phyloP scores from a whole-genome alignment of 257 asterid species.

The Solanum sejunctum region DNA sequence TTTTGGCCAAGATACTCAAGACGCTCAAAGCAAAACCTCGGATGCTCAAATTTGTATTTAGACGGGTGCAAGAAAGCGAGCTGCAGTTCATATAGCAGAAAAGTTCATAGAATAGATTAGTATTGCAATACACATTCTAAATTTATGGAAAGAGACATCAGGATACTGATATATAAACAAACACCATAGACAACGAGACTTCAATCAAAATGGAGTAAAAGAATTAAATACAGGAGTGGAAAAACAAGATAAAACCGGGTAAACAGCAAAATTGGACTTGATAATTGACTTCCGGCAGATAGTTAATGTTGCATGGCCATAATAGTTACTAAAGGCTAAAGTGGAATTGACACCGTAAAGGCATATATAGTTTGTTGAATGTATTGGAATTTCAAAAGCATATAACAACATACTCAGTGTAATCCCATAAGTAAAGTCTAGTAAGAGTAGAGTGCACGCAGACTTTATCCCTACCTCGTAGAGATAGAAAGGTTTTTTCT shows the following conservation, averaged over 20 bases:
- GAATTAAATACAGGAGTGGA: not conserved
- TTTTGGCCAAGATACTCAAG: conserved; percentile 92
- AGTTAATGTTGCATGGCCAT: not conserved
- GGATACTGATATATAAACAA: not conserved
- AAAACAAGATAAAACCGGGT: not conserved
- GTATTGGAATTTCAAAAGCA: not conserved
- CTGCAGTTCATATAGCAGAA: conserved; percentile 24
- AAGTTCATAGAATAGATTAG: not conserved
- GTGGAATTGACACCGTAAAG: not conserved
- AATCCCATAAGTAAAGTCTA: too few species aligned
- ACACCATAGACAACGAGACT: not conserved
- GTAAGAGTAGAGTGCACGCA: too few species aligned
- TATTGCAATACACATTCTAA: not conserved
- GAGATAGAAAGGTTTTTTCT: too few species aligned
- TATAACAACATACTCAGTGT: too few species aligned
- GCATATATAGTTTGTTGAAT: not conserved
- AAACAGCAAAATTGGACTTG: not conserved
- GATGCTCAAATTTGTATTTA: conserved; percentile 77
- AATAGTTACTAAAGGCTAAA: not conserved
- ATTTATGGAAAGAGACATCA: not conserved
- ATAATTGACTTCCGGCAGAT: not conserved
- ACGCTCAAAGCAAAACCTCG: conserved; percentile 91
- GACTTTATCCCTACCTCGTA: too few species aligned
- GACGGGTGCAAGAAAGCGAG: conserved; percentile 88
- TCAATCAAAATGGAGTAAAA: not conserved